Percentiles rank a stretch among this genome's conserved stretches.
Conservation (phyloP, 1,139 yeast species). For the Hyphopichia burtonii region DNA sequence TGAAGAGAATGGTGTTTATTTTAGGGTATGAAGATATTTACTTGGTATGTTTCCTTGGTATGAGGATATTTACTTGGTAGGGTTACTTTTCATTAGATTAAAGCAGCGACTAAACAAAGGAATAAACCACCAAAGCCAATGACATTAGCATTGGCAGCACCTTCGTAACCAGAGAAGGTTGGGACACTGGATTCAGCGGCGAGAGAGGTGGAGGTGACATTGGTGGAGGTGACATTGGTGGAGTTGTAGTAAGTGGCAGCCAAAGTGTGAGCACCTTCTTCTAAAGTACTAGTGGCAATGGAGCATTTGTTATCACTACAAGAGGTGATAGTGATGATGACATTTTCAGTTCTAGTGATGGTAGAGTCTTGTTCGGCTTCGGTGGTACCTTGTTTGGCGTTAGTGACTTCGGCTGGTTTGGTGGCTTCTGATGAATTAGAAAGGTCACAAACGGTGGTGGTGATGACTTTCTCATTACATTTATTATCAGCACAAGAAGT, state of each 20-base stretch:
- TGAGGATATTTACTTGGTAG: too few species aligned
- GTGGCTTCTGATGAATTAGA: slow-evolving; percentile 7
- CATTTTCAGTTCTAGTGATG: slow-evolving; percentile 9
- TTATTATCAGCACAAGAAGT: slow-evolving; percentile 44
- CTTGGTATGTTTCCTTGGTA: too few species aligned
- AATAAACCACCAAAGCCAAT: not conserved
- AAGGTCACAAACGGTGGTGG: slow-evolving; percentile 10
- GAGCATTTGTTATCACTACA: slow-evolving; percentile 39
- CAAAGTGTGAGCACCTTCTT: not conserved
- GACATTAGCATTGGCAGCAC: slow-evolving; percentile 1
- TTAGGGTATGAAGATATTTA: too few species aligned
- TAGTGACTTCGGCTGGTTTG: slow-evolving; percentile 15
- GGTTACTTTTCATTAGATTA: too few species aligned
- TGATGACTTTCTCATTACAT: slow-evolving; percentile 31
- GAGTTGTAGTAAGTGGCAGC: slow-evolving; percentile 8
- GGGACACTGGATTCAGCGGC: not conserved
- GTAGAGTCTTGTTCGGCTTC: slow-evolving; percentile 2
- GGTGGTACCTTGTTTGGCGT: slow-evolving; percentile 2
- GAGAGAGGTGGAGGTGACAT: not conserved
- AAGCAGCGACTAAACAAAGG: slow-evolving; percentile 1
- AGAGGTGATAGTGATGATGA: slow-evolving; percentile 42
- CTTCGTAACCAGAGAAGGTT: slow-evolving; percentile 1
- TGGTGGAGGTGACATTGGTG: too few species aligned
- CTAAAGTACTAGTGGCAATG: slow-evolving; percentile 20
- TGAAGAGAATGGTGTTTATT: too few species aligned